These are phyloP conservation scores for Microsporum ferrugineum DNA, from an alignment of 2,329 filamentous ascomycete species.

Conservation along the genomic window DNA sequence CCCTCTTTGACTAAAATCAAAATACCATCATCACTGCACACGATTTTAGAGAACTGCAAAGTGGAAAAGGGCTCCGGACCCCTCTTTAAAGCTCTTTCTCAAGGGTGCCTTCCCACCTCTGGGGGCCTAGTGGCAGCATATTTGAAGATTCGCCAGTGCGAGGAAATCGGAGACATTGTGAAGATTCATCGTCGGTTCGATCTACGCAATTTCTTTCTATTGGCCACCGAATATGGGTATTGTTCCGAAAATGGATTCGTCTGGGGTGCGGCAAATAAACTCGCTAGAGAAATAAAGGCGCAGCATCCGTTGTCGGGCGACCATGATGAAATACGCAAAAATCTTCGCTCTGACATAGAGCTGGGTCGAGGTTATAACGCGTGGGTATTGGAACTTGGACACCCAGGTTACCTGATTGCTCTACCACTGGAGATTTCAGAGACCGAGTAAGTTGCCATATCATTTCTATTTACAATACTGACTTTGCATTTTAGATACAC, in stretches of 20 bases:
- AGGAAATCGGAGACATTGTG: not conserved
- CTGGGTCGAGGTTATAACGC: constrained; percentile 7
- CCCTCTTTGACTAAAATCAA: no score
- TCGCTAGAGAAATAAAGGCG: not conserved
- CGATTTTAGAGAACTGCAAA: no score
- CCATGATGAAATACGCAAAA: not conserved
- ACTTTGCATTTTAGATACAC: not conserved
- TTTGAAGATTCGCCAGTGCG: not conserved
- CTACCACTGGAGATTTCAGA: constrained; percentile 6
- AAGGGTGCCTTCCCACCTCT: no score
- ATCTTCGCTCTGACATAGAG: constrained; percentile 1
- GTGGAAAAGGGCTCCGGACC: no score
- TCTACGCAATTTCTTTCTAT: not conserved
- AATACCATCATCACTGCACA: no score
- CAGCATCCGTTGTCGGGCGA: not conserved
- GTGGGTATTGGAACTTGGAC: constrained; percentile 5
- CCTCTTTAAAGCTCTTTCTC: no score
- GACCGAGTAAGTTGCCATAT: not conserved
- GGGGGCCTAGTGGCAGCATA: not conserved
- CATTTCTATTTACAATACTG: not conserved
- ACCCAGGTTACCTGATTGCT: constrained; percentile 5
- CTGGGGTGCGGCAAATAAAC: not conserved
- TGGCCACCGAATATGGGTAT: not conserved
- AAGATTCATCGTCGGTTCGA: not conserved
- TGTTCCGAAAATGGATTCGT: not conserved